Evolutionary conservation across 805 yeast species (phyloP).

Genomic region (Naumovozyma castellii): DNA sequence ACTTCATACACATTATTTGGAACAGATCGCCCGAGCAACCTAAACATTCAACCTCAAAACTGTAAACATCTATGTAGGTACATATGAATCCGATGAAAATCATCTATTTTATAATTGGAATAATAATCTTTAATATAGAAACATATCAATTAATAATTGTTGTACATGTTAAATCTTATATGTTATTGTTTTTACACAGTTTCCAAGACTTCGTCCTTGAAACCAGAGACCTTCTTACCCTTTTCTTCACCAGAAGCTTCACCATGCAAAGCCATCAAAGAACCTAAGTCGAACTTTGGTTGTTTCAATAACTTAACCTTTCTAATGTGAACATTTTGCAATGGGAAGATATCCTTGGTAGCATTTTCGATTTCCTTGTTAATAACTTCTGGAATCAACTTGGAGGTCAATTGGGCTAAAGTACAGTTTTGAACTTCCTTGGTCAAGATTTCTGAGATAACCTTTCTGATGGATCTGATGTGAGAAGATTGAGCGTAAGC

Average conservation of each 20-base stretch:
- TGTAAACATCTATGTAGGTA: background rate
- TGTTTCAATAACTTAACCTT: constrained; percentile 96
- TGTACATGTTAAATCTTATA: constrained; percentile 8
- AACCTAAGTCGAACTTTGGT: constrained; percentile 97
- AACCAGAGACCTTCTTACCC: constrained; percentile 92
- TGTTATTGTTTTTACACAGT: constrained; percentile 52
- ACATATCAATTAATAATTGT: constrained; percentile 2
- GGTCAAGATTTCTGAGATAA: constrained; percentile 90
- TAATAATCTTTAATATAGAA: constrained; percentile 1
- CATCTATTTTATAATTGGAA: background rate
- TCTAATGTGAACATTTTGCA: constrained; percentile 97
- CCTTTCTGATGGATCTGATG: constrained; percentile 94
- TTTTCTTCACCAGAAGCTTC: constrained; percentile 86
- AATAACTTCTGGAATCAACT: constrained; percentile 96
- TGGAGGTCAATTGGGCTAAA: constrained; percentile 89
- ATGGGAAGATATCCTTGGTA: constrained; percentile 88
- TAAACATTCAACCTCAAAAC: background rate
- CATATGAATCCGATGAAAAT: background rate
- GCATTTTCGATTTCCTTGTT: constrained; percentile 97
- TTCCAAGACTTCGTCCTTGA: constrained; percentile 97
- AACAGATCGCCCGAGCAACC: too few species aligned
- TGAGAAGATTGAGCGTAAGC: constrained; percentile 95
- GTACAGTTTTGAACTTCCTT: constrained; percentile 94
- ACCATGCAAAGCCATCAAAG: constrained; percentile 93
- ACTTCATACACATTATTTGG: too few species aligned